phyloP scores from a whole-genome alignment of 306 rosid species.

The Sicyos edulis region DNA sequence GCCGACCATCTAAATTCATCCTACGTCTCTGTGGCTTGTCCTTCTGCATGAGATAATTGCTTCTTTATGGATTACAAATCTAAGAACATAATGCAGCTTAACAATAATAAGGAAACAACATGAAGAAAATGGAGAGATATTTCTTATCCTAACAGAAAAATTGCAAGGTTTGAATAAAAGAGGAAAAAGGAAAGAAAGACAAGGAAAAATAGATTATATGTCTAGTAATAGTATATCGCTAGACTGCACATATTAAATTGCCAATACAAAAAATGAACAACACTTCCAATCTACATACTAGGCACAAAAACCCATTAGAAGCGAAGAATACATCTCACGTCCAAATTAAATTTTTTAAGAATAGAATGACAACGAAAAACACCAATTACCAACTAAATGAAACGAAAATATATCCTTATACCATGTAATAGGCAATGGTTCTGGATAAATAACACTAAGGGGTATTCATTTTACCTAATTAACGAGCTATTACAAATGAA shows the following conservation, averaged over 20 bases:
- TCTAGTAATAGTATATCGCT: not conserved
- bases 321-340: not conserved
- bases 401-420: not conserved
- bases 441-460: too few species aligned
- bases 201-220: not conserved
- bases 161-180: not conserved
- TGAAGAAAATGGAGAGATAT: not conserved
- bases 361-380: not conserved
- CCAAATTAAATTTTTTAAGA: not conserved
- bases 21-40: constrained; percentile 71
- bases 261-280: not conserved
- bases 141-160: not conserved
- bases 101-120: not conserved
- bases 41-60: constrained; percentile 40
- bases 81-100: not conserved
- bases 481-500: too few species aligned
- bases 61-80: not conserved
- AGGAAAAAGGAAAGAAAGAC: not conserved
- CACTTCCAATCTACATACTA: not conserved
- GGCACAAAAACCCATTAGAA: not conserved
- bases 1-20: constrained; percentile 57
- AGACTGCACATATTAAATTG: not conserved
- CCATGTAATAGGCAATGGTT: not conserved
- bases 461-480: too few species aligned
- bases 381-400: not conserved